A percentile compares a stretch with the other conserved stretches of the same genome.
Evolutionary conservation across 805 yeast genomes (phyloP).

Genomic region (Jamesozyma spencerorum): DNA sequence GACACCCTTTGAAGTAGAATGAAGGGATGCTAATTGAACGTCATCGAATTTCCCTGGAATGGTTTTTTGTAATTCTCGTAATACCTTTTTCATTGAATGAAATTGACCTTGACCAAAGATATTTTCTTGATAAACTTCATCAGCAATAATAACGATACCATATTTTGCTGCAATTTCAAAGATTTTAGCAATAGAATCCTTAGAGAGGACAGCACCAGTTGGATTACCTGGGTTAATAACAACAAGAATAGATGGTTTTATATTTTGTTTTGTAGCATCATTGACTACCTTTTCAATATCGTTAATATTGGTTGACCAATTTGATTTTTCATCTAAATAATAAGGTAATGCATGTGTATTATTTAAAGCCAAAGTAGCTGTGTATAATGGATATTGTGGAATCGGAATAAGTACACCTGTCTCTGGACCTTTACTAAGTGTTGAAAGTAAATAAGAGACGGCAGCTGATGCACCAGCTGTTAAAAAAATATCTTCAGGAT

Average conservation of each 20-base stretch:
- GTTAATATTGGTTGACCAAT: slow-evolving; percentile 75
- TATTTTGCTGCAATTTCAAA: slow-evolving; percentile 74
- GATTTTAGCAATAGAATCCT: slow-evolving; percentile 58
- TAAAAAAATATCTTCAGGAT: slow-evolving; percentile 66
- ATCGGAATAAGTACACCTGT: slow-evolving; percentile 88
- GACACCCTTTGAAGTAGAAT: slow-evolving; percentile 96
- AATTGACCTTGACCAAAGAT: slow-evolving; percentile 72
- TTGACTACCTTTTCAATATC: slow-evolving; percentile 49
- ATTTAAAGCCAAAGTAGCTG: slow-evolving; percentile 85
- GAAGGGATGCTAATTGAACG: slow-evolving; percentile 86
- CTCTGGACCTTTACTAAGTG: slow-evolving; percentile 55
- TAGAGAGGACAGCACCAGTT: slow-evolving; percentile 75
- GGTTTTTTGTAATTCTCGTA: slow-evolving; percentile 51
- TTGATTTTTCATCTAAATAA: slow-evolving; percentile 65
- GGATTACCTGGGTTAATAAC: slow-evolving; percentile 98
- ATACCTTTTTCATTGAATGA: slow-evolving; percentile 72
- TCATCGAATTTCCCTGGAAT: slow-evolving; percentile 49
- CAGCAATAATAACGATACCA: slow-evolving; percentile 84
- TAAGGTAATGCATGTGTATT: slow-evolving; percentile 80
- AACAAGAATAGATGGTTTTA: slow-evolving; percentile 69
- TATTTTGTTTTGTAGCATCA: slow-evolving; percentile 41
- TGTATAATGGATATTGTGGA: slow-evolving; percentile 95
- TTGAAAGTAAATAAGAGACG: slow-evolving; percentile 66
- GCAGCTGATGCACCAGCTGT: slow-evolving; percentile 95
- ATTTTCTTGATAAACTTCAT: slow-evolving; percentile 96